phyloP scores from a whole-genome alignment of 78 protist genomes.

The Dictyostelium capitatum region DNA sequence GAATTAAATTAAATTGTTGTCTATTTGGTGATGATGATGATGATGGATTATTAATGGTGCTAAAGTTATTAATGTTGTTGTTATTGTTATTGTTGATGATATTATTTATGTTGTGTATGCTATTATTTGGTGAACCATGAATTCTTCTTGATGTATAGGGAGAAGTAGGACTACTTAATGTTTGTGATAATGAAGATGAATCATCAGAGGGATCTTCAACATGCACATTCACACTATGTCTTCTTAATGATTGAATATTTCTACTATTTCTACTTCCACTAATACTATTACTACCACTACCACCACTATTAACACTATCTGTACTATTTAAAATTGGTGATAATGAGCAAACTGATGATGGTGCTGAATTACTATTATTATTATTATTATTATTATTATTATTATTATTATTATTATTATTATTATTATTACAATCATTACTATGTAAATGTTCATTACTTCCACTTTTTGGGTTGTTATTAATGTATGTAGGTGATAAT shows the following conservation, averaged over 20 bases:
- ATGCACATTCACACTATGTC: constrained; percentile 10
- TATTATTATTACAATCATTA: neutral
- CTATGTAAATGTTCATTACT: neutral
- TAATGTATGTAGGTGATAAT: no score
- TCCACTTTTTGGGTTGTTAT: no score
- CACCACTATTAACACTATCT: neutral
- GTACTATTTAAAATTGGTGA: constrained; percentile 12
- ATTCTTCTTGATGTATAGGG: neutral
- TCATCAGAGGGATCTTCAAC: neutral
- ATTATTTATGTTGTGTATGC: neutral
- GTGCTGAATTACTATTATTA: neutral
- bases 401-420: neutral
- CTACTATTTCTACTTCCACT: neutral
- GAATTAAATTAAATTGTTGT: no score
- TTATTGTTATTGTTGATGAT: neutral
- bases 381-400: constrained; percentile 6
- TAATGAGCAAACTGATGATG: constrained; percentile 5
- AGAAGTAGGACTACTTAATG: neutral
- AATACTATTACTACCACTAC: neutral
- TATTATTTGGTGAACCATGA: neutral
- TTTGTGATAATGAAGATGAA: constrained; percentile 2
- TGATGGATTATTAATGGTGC: neutral
- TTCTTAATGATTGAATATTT: neutral
- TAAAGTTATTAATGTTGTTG: neutral
- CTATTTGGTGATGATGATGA: neutral